phyloP scores from a whole-genome alignment of 1,139 yeast genomes.

The Hemisphaericaspora xylanilytica region DNA sequence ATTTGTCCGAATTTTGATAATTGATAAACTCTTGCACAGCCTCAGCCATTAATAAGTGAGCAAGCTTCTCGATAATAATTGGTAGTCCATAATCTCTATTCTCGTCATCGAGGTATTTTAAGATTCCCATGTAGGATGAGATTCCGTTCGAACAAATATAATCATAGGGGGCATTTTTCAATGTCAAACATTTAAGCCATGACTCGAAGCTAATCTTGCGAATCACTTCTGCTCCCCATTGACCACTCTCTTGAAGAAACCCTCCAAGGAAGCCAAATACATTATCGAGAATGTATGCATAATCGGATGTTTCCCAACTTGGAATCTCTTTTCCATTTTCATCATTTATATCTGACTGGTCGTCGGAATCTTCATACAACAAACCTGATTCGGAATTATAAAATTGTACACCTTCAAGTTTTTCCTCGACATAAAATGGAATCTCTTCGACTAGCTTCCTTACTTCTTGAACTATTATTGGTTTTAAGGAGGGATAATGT shows the following conservation, averaged over 20 bases:
- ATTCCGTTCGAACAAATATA: constrained; percentile 55
- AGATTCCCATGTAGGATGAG: constrained; percentile 51
- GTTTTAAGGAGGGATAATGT: constrained; percentile 74
- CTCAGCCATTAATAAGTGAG: constrained; percentile 15
- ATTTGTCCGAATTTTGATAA: constrained; percentile 14
- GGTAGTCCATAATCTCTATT: constrained; percentile 51
- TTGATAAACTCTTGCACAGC: constrained; percentile 19
- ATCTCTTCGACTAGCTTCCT: constrained; percentile 46
- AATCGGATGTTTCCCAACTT: constrained; percentile 52
- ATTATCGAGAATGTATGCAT: constrained; percentile 47
- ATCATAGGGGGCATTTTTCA: constrained; percentile 60
- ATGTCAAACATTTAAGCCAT: constrained; percentile 43
- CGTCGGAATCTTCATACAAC: constrained; percentile 41
- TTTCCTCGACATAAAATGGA: constrained; percentile 34
- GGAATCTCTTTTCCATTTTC: constrained; percentile 37
- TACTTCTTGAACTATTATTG: constrained; percentile 53
- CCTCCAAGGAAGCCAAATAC: constrained; percentile 46
- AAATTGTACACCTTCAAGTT: constrained; percentile 41
- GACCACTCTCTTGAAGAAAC: constrained; percentile 45
- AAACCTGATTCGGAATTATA: constrained; percentile 43
- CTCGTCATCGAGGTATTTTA: constrained; percentile 57
- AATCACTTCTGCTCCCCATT: constrained; percentile 47
- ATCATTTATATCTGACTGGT: constrained; percentile 36
- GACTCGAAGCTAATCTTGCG: constrained; percentile 39
- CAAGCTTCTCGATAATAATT: constrained; percentile 17